Base-by-base conservation (phyloP, 495 filamentous ascomycete genomes). In the Pseudomonodictys pantanalensis region DNA sequence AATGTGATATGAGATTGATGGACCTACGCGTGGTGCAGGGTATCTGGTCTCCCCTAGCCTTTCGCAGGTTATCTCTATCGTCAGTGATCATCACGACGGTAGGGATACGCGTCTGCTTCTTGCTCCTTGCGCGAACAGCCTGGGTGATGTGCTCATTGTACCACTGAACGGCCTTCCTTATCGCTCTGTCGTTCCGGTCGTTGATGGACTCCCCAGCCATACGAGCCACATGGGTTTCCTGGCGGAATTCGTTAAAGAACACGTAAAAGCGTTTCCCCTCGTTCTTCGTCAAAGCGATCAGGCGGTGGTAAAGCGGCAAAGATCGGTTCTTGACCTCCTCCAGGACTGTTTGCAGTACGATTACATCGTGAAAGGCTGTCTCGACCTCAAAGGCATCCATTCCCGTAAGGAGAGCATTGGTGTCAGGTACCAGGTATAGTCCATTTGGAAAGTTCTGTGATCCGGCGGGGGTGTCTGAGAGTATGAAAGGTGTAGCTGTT, bases 211-310 rank as follows among this genome's bases (percentile, higher is more conserved):
- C 93, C 22, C 88, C 87, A 22, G 75, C 77, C 24, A 83, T 78
- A 65, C 93, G 80, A 17, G 80, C 73, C 48, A 96, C 81, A 69
- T 96, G 86, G 7, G 93, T 98, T 74, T 98, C 93, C 39, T 88
- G 77, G 38, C 93, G 84, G 69, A 98, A 98, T 56, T 98, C 93
- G 72, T 98, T 98, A 80, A 97, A 97, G 74, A 98, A 98, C 43
- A 98, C 88, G 71, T 96, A 97, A 69, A 95, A 97, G 12, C 92
- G 84, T 75, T 97, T 97, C 32, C 95, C 91, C 67, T 95, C 89
- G 65, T 91, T 96, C 71, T 89, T 95, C 26, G 91, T 95, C 66
- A 98, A 76, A 18, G 85, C 81, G 49, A 97, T 83, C 17, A 97
- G 78, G 35, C 93, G 91, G 68, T 96, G 96, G 77, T 97, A 98